Evolutionary conservation across 2,329 filamentous ascomycete species (phyloP).

Genomic region (Penicillium sp.): DNA sequence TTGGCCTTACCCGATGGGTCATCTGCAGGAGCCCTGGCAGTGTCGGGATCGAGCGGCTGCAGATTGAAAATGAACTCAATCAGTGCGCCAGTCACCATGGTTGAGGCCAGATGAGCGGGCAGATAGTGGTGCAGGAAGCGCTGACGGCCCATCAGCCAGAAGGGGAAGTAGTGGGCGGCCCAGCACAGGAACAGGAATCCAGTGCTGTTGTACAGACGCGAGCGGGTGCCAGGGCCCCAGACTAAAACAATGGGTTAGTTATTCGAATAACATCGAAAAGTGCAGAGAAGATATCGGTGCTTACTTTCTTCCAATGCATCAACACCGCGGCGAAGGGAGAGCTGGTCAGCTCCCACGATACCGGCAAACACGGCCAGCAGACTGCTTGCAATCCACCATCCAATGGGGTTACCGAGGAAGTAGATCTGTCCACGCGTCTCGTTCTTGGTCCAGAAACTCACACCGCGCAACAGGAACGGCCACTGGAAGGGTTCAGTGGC

Average conservation of each 20-base stretch:
- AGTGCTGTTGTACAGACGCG: slow-evolving; percentile 94
- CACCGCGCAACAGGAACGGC: slow-evolving; percentile 94
- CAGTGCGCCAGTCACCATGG: slow-evolving; percentile 81
- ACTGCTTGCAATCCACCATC: slow-evolving; percentile 95
- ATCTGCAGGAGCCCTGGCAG: slow-evolving; percentile 47
- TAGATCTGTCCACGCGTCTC: slow-evolving; percentile 96
- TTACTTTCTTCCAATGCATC: slow-evolving; percentile 90
- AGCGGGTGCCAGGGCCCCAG: slow-evolving; percentile 67
- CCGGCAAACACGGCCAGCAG: slow-evolving; percentile 89
- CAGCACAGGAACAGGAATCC: slow-evolving; percentile 98
- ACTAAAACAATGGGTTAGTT: slow-evolving; percentile 27
- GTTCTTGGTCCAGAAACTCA: slow-evolving; percentile 98
- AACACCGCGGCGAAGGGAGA: slow-evolving; percentile 85
- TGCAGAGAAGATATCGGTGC: slow-evolving; percentile 38
- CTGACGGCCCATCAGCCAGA: slow-evolving; percentile 96
- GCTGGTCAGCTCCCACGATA: slow-evolving; percentile 85
- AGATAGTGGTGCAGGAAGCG: slow-evolving; percentile 98
- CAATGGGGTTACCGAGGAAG: slow-evolving; percentile 92
- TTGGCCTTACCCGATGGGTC: slow-evolving; percentile 41
- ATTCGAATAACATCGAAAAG: background rate
- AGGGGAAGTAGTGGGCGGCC: slow-evolving; percentile 95
- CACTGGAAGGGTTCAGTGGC: slow-evolving; percentile 92
- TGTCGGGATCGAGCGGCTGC: slow-evolving; percentile 54
- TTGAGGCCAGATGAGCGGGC: slow-evolving; percentile 85
- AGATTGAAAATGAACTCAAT: slow-evolving; percentile 95